Conservation (phyloP, 352 stramenopile species). For the Phytophthora sojae region DNA sequence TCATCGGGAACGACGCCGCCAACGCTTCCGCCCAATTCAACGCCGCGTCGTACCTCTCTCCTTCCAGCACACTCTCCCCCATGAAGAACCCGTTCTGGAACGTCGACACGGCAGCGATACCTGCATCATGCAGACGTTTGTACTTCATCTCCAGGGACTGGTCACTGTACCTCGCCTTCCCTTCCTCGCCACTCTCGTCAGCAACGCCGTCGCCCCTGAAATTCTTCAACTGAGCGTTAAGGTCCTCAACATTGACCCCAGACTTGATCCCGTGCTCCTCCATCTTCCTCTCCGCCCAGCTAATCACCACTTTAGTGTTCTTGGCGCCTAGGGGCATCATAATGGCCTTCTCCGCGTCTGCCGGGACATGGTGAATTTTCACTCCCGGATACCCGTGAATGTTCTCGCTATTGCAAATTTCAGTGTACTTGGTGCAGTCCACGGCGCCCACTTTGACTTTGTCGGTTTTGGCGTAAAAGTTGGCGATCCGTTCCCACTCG, state of each 20-base stretch:
- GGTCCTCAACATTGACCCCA: constrained; percentile 54
- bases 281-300: constrained; percentile 71
- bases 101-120: constrained; percentile 67
- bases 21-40: constrained; percentile 74
- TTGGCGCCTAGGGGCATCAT: constrained; percentile 41
- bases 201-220: constrained; percentile 51
- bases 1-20: constrained; percentile 65
- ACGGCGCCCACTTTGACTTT: constrained; percentile 75
- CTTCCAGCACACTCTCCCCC: constrained; percentile 64
- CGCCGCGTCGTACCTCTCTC: constrained; percentile 67
- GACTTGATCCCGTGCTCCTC: constrained; percentile 59
- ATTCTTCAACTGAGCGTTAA: constrained; percentile 56
- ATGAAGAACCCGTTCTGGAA: constrained; percentile 83
- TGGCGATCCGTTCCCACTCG: constrained; percentile 72
- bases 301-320: constrained; percentile 57
- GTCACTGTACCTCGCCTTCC: constrained; percentile 40
- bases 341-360: constrained; percentile 28
- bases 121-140: constrained; percentile 71
- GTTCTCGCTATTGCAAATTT: constrained; percentile 68
- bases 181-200: constrained; percentile 22
- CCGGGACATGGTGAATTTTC: constrained; percentile 78
- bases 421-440: constrained; percentile 72
- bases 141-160: constrained; percentile 72
- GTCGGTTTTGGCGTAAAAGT: constrained; percentile 66
- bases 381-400: constrained; percentile 72